Conservation (phyloP, 495 filamentous ascomycete genomes). For the Chaetomium tenue region DNA sequence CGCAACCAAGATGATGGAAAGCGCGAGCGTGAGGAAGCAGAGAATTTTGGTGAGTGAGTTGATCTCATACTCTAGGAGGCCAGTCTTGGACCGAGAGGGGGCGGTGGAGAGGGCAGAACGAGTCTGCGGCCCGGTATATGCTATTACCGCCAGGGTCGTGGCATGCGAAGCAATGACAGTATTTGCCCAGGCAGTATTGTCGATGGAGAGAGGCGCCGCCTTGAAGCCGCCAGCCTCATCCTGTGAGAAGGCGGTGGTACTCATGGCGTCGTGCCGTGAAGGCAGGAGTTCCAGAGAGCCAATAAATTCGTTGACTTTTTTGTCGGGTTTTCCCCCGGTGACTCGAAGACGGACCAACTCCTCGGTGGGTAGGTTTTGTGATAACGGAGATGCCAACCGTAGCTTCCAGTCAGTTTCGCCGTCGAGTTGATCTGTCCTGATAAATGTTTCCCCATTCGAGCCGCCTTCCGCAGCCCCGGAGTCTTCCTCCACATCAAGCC, state of each 20-base stretch:
- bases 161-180: slow-evolving; percentile 93
- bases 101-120: slow-evolving; percentile 92
- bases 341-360: slow-evolving; percentile 74
- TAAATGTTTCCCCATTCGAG: slow-evolving; percentile 82
- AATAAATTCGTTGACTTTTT: slow-evolving; percentile 87
- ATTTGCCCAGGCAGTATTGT: slow-evolving; percentile 99
- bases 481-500: slow-evolving; percentile 7
- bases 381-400: slow-evolving; percentile 77
- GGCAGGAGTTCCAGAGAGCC: slow-evolving; percentile 70
- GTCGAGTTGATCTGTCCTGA: slow-evolving; percentile 95
- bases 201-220: slow-evolving; percentile 78
- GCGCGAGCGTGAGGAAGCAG: slow-evolving; percentile 77
- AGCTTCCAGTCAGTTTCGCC: slow-evolving; percentile 99
- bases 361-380: slow-evolving; percentile 65
- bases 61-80: slow-evolving; percentile 91
- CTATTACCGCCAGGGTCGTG: slow-evolving; percentile 78
- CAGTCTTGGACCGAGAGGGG: slow-evolving; percentile 85
- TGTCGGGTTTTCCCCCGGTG: slow-evolving; percentile 83
- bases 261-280: slow-evolving; percentile 42
- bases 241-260: slow-evolving; percentile 29
- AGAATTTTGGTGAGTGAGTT: slow-evolving; percentile 98
- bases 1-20: slow-evolving; percentile 88
- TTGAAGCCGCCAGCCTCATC: slow-evolving; percentile 36
- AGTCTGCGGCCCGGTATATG: slow-evolving; percentile 95
- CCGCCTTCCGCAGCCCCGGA: slow-evolving; percentile 29